A percentile compares a stretch with the other conserved stretches of the same genome.
These are phyloP conservation scores for Pichia sp. DNA, from an alignment of 1,139 yeast species.

Conservation along the genomic window DNA sequence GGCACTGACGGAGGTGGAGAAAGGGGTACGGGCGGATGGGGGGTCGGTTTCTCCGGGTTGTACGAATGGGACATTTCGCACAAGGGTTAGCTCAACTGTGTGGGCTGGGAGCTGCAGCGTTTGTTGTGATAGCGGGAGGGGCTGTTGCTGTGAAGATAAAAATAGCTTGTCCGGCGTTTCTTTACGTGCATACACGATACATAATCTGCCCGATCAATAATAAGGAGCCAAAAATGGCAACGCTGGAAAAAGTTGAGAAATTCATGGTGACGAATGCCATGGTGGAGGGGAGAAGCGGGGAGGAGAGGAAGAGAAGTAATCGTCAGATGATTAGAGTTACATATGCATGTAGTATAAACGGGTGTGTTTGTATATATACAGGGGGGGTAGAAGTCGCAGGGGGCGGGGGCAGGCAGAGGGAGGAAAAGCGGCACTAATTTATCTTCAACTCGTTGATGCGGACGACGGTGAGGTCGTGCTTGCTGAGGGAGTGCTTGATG, in stretches of 20 bases:
- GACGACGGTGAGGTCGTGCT: constrained; percentile 77
- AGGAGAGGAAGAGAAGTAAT: neutral
- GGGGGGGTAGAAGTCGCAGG: too few relatives aligned
- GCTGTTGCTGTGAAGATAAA: too few relatives aligned
- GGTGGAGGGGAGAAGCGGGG: neutral
- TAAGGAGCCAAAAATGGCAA: neutral
- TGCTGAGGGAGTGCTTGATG: constrained; percentile 70
- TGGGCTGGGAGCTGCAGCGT: too few relatives aligned
- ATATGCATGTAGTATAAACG: neutral
- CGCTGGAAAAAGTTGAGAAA: neutral
- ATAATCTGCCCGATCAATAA: neutral
- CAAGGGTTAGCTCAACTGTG: neutral
- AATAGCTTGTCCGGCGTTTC: too few relatives aligned
- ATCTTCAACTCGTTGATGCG: constrained; percentile 70
- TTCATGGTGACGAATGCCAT: neutral
- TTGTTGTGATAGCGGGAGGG: too few relatives aligned
- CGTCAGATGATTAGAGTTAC: neutral
- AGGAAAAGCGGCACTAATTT: constrained; percentile 25
- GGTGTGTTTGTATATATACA: neutral
- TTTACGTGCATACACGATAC: too few relatives aligned
- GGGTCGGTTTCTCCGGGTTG: neutral
- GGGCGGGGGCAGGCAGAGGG: neutral
- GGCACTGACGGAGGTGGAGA: constrained; percentile 7
- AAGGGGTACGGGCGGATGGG: constrained; percentile 5
- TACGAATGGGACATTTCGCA: neutral